These are phyloP conservation scores for Fragaria iinumae DNA, from an alignment of 306 rosid genomes.

Conservation along the genomic window DNA sequence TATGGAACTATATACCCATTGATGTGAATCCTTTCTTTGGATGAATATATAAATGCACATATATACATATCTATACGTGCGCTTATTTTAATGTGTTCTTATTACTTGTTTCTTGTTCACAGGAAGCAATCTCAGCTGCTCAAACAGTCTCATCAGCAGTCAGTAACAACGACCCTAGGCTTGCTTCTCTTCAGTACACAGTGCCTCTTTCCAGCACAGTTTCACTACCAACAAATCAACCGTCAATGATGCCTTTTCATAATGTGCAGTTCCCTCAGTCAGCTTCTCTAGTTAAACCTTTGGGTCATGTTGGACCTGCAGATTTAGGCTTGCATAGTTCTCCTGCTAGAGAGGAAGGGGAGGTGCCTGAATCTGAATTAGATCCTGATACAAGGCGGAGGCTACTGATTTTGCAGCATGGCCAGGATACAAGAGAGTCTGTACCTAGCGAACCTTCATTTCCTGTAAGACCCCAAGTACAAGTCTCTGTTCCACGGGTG, in stretches of 20 bases:
- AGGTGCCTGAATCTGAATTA: slow-evolving; percentile 96
- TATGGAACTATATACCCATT: not conserved
- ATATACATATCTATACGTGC: not conserved
- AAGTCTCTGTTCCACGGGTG: slow-evolving; percentile 54
- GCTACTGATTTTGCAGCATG: slow-evolving; percentile 98
- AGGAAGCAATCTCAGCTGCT: slow-evolving; percentile 68
- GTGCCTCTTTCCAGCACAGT: slow-evolving; percentile 58
- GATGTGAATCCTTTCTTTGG: not conserved
- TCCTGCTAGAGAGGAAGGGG: slow-evolving; percentile 99
- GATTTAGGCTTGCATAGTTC: slow-evolving; percentile 83
- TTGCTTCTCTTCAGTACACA: slow-evolving; percentile 46
- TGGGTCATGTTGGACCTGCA: slow-evolving; percentile 49
- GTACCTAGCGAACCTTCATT: slow-evolving; percentile 66
- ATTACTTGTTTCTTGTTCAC: slow-evolving; percentile 19
- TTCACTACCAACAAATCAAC: slow-evolving; percentile 56
- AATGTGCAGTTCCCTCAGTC: slow-evolving; percentile 58
- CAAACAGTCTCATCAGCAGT: slow-evolving; percentile 47
- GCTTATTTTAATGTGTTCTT: slow-evolving; percentile 13
- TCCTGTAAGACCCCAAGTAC: slow-evolving; percentile 61
- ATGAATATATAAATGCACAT: not conserved
- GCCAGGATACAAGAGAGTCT: slow-evolving; percentile 87
- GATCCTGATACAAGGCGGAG: slow-evolving; percentile 99
- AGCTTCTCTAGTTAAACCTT: slow-evolving; percentile 53
- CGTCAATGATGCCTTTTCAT: slow-evolving; percentile 45
- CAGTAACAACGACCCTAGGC: slow-evolving; percentile 61